Base-by-base conservation (phyloP, 2,329 filamentous ascomycete species). In the Hypoxylon sp. region DNA sequence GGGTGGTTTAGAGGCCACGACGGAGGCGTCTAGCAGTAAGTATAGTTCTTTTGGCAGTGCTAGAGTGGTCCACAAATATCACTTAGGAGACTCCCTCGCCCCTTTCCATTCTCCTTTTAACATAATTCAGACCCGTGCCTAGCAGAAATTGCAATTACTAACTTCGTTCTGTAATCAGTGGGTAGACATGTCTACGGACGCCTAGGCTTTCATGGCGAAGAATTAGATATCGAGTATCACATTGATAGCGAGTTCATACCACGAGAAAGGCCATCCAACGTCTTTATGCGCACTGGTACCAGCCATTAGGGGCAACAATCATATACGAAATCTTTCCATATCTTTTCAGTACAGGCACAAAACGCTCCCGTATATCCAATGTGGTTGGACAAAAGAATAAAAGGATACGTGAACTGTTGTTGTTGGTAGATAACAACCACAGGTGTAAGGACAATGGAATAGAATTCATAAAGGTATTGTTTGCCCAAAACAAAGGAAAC, bases 121-220 rank as follows among this genome's bases (percentile, higher is more conserved):
- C n/a, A n/a, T 31, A 6, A n/a, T 33, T 33, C 26, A n/a, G 5
- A 33, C 3, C 47, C 6, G 14, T n/a, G 9, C 6, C 14, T 24
- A 54, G 6, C 31, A 37, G 3, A 29, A 29, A 10, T 10, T 5
- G 10, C n/a, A 10, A 47, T 37, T 9, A 33, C 50, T 67, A 39
- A 17, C 72, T 72, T 13, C 84, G 13, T 9, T 6, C 9, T 44
- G 1, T 31, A 37, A 37, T 37, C 10, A 70, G 68, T 86, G 84
- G 85, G 85, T 2, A 76, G 85, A 9, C 72, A 76, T 26, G 83
- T 82, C 0, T 87, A 87, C 56, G 46, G 65, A n/a, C 80, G 82
- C 65, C 55, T 85, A 39, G 85, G 84, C 0, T 87, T 87, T 63
- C 71, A 74, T 29, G 78, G 80, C 3, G 80, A 82, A 42, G 81